Percentiles rank a stretch among this genome's conserved stretches.
These are phyloP conservation scores for Acanthamoeba rhysodes DNA, from an alignment of 208 protist species.

Conservation along the genomic window DNA sequence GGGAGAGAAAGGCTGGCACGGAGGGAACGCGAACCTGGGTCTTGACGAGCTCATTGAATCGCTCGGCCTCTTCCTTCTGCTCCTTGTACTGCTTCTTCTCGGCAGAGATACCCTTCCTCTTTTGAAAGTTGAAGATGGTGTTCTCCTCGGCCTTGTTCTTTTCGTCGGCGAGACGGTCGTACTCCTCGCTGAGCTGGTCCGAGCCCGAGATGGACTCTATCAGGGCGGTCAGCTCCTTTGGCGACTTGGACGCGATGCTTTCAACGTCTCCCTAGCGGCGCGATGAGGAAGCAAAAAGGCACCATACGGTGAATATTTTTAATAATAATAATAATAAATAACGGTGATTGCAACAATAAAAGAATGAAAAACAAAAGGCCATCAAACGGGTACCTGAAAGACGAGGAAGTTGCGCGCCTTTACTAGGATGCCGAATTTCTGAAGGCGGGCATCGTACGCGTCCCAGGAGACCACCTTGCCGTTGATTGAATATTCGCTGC, in stretches of 20 bases:
- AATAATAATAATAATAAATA: slow-evolving; percentile 15
- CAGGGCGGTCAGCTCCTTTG: slow-evolving; percentile 96
- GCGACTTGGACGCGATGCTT: slow-evolving; percentile 95
- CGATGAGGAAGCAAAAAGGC: background rate
- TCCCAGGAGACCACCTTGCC: slow-evolving; percentile 90
- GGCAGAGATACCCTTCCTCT: slow-evolving; percentile 93
- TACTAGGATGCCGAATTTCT: slow-evolving; percentile 92
- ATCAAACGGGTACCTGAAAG: slow-evolving; percentile 80
- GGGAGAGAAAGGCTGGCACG: background rate
- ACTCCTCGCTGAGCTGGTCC: slow-evolving; percentile 94
- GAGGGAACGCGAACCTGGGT: background rate
- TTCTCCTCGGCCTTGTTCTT: slow-evolving; percentile 89
- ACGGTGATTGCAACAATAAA: background rate
- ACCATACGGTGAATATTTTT: background rate
- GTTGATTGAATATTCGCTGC: slow-evolving; percentile 86
- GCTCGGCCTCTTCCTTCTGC: slow-evolving; percentile 97
- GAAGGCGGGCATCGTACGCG: slow-evolving; percentile 93
- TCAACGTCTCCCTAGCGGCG: slow-evolving; percentile 97
- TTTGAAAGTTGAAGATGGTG: slow-evolving; percentile 92
- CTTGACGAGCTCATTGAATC: slow-evolving; percentile 79
- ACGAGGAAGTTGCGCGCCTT: slow-evolving; percentile 96
- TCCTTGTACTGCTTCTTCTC: slow-evolving; percentile 97
- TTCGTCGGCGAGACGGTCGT: slow-evolving; percentile 88
- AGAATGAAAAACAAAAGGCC: background rate
- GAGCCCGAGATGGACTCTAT: slow-evolving; percentile 95